Base-by-base conservation (phyloP, 768 basidiomycete species). In the Hypholoma sublateritium region DNA sequence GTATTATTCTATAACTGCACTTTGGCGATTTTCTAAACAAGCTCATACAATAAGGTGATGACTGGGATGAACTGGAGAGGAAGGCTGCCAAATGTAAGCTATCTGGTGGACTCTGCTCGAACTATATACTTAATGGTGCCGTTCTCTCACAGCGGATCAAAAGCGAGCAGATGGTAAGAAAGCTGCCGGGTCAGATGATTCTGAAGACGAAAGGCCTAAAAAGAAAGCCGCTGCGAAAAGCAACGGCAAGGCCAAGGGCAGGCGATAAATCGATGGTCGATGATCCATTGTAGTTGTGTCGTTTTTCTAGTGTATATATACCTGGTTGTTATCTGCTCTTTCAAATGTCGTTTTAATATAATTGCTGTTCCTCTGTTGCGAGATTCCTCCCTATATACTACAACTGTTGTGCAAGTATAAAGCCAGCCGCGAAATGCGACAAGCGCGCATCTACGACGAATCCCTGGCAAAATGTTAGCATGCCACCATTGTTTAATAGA, bases 41-140 rank as follows among this genome's bases (percentile, higher is more conserved):
- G 32, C 53, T 28, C 43, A 61, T 13, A n/a, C n/a, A 37, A 39
- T 25, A 62, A 81, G 91, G 94, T 9, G 93, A 95, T 53, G 95
- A 96, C 65, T 99, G 96, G 96, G 95, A 97, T 66, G 93, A 94
- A 70, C 77, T 97, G 35, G 95, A 97, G 72, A 78, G 84, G 44
- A 95, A 95, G 70, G 95, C 95, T 6, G 92, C 92, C 7, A 90
- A 89, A 80, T 89, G 87, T 91, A 66, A 64, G 78, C 53, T 32
- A 32, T 71, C 72, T 55, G 63, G 67, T 55, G 62, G 58, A 39
- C 60, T 45, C 41, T 53, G 41, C 32, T 67, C 48, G 39, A 46
- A n/a, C 34, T 43, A 51, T 49, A 63, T 60, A 44, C 12, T 17
- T 58, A 61, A 34, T 71, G 12, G 57, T 39, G 28, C 6, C 28